Percentiles rank a stretch among this genome's conserved stretches.
phyloP scores from a whole-genome alignment of 2,329 filamentous ascomycete genomes.

The Stylonectria norvegica region DNA sequence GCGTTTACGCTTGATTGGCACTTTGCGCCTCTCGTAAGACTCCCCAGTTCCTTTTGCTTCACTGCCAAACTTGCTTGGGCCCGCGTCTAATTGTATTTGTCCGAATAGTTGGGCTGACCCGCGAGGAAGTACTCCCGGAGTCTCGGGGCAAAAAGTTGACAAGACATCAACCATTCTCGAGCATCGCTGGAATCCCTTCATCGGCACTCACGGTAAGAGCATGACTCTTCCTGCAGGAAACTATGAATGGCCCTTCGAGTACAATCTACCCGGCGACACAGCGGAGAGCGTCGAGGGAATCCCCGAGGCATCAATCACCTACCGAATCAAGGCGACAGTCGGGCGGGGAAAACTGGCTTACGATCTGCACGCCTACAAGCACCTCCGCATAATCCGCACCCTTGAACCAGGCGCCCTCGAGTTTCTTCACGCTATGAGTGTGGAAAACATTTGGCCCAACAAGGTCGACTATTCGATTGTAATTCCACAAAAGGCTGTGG shows the following conservation, averaged over 20 bases:
- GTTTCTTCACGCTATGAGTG: constrained; percentile 83
- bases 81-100: constrained; percentile 12
- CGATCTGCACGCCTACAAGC: constrained; percentile 77
- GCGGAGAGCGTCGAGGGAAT: constrained; percentile 91
- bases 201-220: constrained; percentile 53
- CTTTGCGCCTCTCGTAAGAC: constrained; percentile 62
- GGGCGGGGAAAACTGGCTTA: constrained; percentile 84
- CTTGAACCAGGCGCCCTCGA: constrained; percentile 73
- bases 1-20: constrained; percentile 67
- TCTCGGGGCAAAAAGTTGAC: constrained; percentile 58
- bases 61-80: constrained; percentile 6
- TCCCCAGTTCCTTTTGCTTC: constrained; percentile 2
- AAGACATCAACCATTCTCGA: constrained; percentile 59
- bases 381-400: constrained; percentile 73
- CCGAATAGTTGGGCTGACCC: constrained; percentile 48
- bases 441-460: constrained; percentile 96
- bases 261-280: constrained; percentile 66
- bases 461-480: constrained; percentile 95
- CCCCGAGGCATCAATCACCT: constrained; percentile 80
- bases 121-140: constrained; percentile 53
- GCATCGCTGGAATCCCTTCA: constrained; percentile 67
- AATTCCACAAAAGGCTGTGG: constrained; percentile 88
- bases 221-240: constrained; percentile 66
- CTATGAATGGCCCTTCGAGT: constrained; percentile 80
- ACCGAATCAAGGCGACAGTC: constrained; percentile 87